Evolutionary conservation across 2,329 filamentous ascomycete genomes (phyloP), one percentile per base, ranked within the genome.

Genomic region (Fonsecaea pugnacius): DNA sequence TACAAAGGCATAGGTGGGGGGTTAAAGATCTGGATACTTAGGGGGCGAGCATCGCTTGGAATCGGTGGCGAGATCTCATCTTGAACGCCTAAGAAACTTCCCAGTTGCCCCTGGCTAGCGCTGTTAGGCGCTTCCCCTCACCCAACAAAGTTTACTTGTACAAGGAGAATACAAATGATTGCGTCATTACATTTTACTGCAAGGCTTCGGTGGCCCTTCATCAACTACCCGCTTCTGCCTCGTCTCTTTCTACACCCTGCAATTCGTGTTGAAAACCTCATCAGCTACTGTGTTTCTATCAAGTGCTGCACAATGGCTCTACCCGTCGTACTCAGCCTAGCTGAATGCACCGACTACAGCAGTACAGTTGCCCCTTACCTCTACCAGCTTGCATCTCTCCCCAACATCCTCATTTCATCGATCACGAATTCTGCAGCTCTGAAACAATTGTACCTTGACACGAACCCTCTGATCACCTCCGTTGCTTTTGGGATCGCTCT

Each of bases 381-480:
- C 52, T 81, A 85, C 9, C 88, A 92, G 76, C 81, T 93, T 63
- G 85, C 85, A 74, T 82, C 86, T 72, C 83, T 96, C 35, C 91
- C 92, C 10, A 80, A 84, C 62, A 85, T 87, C 70, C 74, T 91
- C 59, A 75, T 87, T 66, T 83, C 85, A 57, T 85, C 85, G 70
- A 80, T 87, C 68, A 82, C 83, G 69, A 87, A 85, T 73, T 77
- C 84, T 36, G 83, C 86, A 58, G 85, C 81, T 58, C 79, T 97
- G 60, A 82, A 87, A 71, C 80, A 87, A 53, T 79, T 96, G 63
- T 99, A 98, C 73, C 76, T 90, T 61, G 83, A 87, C 54, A 98
- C 94, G 18, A 98, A 99, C 75, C 95, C 95, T 0, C 80, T 96
- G 48, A 83, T 96, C 32, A 88, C 86, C 0, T 90, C 87, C 2